A percentile compares a stretch with the other conserved stretches of the same genome.
These are phyloP conservation scores for Pythium phragmitis DNA, from an alignment of 352 stramenopile species.

Conservation along the genomic window DNA sequence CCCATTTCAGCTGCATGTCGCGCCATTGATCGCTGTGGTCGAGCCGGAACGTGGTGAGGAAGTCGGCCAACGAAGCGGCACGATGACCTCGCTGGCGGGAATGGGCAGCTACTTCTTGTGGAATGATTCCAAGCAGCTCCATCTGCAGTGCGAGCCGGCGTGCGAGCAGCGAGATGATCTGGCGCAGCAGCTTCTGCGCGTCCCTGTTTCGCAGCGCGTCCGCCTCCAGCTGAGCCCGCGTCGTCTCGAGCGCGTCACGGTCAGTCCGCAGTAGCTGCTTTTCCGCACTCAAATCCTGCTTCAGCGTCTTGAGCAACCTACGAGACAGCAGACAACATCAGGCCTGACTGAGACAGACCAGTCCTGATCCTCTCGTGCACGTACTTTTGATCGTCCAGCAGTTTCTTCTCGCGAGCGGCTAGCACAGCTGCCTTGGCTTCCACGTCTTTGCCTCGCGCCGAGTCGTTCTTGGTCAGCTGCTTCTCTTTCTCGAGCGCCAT, in stretches of 20 bases:
- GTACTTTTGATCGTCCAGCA: conserved; percentile 52
- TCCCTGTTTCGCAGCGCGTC: conserved; percentile 28
- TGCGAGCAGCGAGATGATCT: conserved; percentile 47
- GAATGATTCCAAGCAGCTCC: conserved; percentile 40
- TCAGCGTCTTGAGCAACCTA: conserved; percentile 48
- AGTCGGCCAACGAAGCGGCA: conserved; percentile 18
- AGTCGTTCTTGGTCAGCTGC: conserved; percentile 31
- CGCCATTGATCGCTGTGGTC: conserved; percentile 44
- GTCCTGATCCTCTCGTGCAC: not conserved
- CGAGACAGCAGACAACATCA: not conserved
- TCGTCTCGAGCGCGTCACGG: conserved; percentile 8
- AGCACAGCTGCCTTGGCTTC: conserved; percentile 38
- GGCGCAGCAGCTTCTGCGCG: conserved; percentile 43
- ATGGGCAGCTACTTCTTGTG: conserved; percentile 12
- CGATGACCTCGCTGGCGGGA: not conserved
- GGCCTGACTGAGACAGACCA: too few relatives aligned
- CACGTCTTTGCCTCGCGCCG: conserved; percentile 33
- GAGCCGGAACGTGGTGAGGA: conserved; percentile 30
- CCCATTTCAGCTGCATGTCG: conserved; percentile 46
- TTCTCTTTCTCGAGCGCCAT: conserved; percentile 39
- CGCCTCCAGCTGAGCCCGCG: conserved; percentile 1
- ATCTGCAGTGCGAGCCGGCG: conserved; percentile 46
- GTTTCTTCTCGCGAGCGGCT: conserved; percentile 34
- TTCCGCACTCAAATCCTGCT: conserved; percentile 33
- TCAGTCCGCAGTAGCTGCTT: conserved; percentile 35